Evolutionary conservation across 2,329 filamentous ascomycete species (phyloP), one percentile per base, ranked within the genome.

Genomic region (Penicillium sp.): DNA sequence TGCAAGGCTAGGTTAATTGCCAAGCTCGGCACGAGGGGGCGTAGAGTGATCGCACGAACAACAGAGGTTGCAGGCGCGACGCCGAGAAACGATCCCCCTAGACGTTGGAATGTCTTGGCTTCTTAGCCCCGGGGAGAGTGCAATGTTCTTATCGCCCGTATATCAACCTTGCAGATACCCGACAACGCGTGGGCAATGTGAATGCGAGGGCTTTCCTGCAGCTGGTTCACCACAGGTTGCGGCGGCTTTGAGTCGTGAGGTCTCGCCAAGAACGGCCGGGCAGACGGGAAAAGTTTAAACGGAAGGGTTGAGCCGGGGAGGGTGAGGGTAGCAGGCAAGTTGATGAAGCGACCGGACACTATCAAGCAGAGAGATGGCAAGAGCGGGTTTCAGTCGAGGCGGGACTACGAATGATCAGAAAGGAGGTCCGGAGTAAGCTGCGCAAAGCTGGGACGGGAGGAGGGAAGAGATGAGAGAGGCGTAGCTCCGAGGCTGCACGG

Each of bases 31-130:
- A 59, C 58, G 59, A 25, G 53, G 61, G 60, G 66, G 57, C 58
- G 60, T 14, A 25, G 60, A 59, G 65, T 58, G 61, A 66, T 67
- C 59, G 66, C 62, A 67, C 64, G 60, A 68, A 67, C 59, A 60
- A 59, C 63, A 62, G 61, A 64, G 59, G 63, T 68, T 67, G 57
- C 64, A 68, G 58, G 59, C 64, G 57, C 62, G 61, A 65, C 59
- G 63, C 59, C 65, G 63, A 68, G 60, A 66, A 64, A 64, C 68
- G 55, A 54, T 60, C 63, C 65, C 46, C 64, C 60, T 66, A 61
- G 63, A 59, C 59, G 62, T 65, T 67, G 72, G 68, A 72, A 75
- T 75, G 70, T 70, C 67, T 73, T 73, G 69, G 69, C 71, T 63
- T n/a, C 52, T 49, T 58, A 65, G 57, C 60, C 61, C 51, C 61